Conservation (phyloP, 148 eudicot species). For the Vaccinium vitisidaea region DNA sequence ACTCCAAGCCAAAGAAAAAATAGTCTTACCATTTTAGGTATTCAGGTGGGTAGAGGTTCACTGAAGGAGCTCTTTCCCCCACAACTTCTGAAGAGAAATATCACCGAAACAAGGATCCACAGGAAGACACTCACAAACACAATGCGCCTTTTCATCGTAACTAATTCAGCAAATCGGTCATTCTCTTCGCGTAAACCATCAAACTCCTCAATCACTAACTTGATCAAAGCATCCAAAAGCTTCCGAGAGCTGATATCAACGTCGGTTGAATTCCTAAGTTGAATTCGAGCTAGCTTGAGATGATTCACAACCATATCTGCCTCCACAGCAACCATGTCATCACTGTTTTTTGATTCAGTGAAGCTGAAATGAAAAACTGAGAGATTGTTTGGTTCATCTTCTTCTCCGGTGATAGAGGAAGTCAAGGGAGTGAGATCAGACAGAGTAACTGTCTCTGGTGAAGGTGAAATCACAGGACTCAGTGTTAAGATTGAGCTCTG, state of each 20-base stretch:
- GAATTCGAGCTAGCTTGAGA: conserved; percentile 45
- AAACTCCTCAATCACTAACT: conserved; percentile 42
- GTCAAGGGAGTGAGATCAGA: conserved; percentile 36
- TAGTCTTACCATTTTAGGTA: background rate
- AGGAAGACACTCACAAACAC: conserved; percentile 29
- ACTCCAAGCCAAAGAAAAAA: background rate
- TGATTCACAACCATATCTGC: conserved; percentile 42
- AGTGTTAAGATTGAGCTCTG: conserved; percentile 32
- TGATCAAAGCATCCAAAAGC: conserved; percentile 44
- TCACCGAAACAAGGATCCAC: conserved; percentile 29
- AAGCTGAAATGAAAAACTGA: conserved; percentile 1
- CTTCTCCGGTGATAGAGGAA: conserved; percentile 25
- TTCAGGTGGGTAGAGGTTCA: conserved; percentile 51
- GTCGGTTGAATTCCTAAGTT: conserved; percentile 34
- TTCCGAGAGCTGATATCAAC: conserved; percentile 37
- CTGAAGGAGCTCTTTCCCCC: conserved; percentile 24
- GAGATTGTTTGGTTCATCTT: conserved; percentile 6
- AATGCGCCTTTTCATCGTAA: conserved; percentile 25
- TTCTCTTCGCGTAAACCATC: conserved; percentile 37
- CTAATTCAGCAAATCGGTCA: conserved; percentile 28
- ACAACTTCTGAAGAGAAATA: conserved; percentile 17
- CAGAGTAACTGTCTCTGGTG: conserved; percentile 19
- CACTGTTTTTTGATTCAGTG: background rate
- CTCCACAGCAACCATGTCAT: conserved; percentile 21
- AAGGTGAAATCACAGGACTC: conserved; percentile 13